A percentile compares a stretch with the other conserved stretches of the same genome.
Evolutionary conservation across 1,284 basidiomycete species (phyloP).

Genomic region (Xerocomus amazonicus): DNA sequence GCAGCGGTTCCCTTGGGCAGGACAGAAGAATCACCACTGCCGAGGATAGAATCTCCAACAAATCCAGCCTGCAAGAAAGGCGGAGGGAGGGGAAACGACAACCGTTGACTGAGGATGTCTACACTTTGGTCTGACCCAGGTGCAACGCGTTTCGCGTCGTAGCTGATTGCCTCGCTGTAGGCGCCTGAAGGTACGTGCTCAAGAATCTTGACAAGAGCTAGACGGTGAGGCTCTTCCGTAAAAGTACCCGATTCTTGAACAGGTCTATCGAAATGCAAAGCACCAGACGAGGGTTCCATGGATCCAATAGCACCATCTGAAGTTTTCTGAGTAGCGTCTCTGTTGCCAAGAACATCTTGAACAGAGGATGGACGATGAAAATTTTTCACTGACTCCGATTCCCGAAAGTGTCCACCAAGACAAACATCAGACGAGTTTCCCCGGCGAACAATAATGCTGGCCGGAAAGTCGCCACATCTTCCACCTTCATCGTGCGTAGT

Average conservation of each 20-base stretch:
- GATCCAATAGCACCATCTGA: no score
- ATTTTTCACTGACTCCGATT: not conserved
- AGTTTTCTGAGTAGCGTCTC: no score
- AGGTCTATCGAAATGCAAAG: not conserved
- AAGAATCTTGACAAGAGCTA: not conserved
- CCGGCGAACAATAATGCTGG: not conserved
- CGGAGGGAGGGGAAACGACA: constrained; percentile 24
- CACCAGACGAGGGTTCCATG: not conserved
- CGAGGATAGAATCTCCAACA: constrained; percentile 3
- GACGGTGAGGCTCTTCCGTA: not conserved
- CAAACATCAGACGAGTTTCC: not conserved
- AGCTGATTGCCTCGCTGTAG: not conserved
- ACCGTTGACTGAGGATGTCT: constrained; percentile 1
- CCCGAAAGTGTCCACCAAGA: not conserved
- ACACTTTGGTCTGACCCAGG: not conserved
- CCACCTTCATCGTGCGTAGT: not conserved
- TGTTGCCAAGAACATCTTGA: not conserved
- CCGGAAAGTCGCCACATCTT: not conserved
- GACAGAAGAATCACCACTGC: not conserved
- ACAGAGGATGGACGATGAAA: not conserved
- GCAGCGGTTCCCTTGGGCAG: not conserved
- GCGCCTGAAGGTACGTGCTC: not conserved
- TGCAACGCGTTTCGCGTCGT: not conserved
- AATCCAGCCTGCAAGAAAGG: constrained; percentile 6
- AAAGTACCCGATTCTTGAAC: not conserved